Evolutionary conservation across 129 eudicot species (phyloP).

Genomic region (Artemisia tridentata): DNA sequence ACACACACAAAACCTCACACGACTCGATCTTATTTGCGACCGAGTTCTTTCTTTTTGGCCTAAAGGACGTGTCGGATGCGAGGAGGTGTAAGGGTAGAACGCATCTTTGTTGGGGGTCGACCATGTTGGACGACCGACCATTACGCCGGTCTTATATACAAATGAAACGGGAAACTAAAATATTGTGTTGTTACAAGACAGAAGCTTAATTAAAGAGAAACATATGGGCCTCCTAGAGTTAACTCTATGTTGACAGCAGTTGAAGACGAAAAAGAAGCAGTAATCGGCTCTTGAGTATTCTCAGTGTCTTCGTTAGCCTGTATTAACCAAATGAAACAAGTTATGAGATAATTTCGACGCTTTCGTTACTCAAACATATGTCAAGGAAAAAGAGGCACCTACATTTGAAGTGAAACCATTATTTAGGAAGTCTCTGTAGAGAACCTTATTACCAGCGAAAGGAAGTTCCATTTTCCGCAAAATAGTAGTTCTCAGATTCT

Average conservation of each 20-base stretch:
- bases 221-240: background rate
- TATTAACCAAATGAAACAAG: background rate
- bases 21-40: too few species aligned
- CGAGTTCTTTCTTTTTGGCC: too few species aligned
- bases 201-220: too few species aligned
- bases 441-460: background rate
- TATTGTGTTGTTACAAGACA: too few species aligned
- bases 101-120: too few species aligned
- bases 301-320: background rate
- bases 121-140: too few species aligned
- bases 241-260: background rate
- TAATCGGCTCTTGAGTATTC: background rate
- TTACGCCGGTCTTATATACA: too few species aligned
- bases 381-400: background rate
- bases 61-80: too few species aligned
- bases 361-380: background rate
- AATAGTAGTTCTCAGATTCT: too few species aligned
- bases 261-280: background rate
- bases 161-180: too few species aligned
- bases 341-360: background rate
- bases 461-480: background rate
- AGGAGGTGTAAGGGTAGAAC: too few species aligned
- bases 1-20: too few species aligned
- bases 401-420: constrained; percentile 2
- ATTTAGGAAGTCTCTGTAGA: background rate